Evolutionary conservation across 2,329 filamentous ascomycete species (phyloP), one percentile per base, ranked within the genome.

Genomic region (Endoconidiophora laricicola): DNA sequence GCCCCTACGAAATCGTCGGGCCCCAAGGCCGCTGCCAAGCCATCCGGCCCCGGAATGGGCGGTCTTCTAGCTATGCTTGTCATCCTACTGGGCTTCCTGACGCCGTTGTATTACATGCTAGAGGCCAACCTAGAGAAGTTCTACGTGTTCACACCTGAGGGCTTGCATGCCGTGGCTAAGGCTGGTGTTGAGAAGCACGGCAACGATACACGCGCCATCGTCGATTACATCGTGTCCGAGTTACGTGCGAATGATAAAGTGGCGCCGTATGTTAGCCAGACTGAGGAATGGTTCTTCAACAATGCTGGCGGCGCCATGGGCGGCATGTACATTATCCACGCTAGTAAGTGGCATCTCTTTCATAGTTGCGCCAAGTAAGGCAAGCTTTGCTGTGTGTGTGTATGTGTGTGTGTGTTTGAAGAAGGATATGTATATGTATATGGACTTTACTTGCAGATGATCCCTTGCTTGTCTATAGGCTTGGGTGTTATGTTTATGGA

Each of bases 241-340:
- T 71, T 93, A 50, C 68, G 70, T 57, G 66, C 68, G 57, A 38
- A 52, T 33, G 60, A 61, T 44, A 73, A 71, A 58, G 58, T 67
- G 61, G 62, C 66, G 46, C 58, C 59, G 46, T 67, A 85, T 63
- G 60, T 90, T 60, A 86, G 83, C 66, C 62, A 75, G 50, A 68
- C 81, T 53, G 78, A 90, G 66, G 82, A 90, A 64, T 94, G 86
- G 86, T 72, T 93, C 43, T 90, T 94, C 60, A 94, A 93, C 72
- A 93, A 93, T 60, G 86, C 86, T 47, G 86, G 86, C 48, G 86
- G 86, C 55, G 86, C 86, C 48, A 94, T 93, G 86, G 86, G 86
- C 50, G 83, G 76, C 60, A 91, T 93, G 86, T 87, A 86, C 64
- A 80, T 93, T 56, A 81, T 93, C 59, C 86, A 93, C 62, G 84